Percentiles rank a stretch among this genome's conserved stretches.
Evolutionary conservation across 163 green algal species (phyloP).

Genomic region (Scenedesmus sp.): DNA sequence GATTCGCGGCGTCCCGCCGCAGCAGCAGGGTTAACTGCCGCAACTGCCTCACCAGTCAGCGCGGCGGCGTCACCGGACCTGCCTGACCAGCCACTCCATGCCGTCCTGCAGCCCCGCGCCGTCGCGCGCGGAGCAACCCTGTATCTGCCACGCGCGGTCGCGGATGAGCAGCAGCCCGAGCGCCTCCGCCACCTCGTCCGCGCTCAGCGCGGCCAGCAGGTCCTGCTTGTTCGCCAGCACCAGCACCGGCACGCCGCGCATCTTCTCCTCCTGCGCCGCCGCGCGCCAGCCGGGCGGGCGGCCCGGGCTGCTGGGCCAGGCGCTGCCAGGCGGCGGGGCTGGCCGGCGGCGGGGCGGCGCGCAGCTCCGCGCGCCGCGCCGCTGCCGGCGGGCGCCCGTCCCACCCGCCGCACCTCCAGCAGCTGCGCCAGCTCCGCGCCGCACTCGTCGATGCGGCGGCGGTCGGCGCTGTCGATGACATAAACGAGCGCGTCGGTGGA

Average conservation of each 20-base stretch:
- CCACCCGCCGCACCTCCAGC: constrained; percentile 61
- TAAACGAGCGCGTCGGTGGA: constrained; percentile 78
- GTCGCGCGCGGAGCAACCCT: constrained; percentile 72
- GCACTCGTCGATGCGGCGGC: constrained; percentile 72
- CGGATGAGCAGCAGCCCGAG: constrained; percentile 71
- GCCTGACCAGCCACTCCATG: constrained; percentile 81
- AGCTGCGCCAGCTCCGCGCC: constrained; percentile 73
- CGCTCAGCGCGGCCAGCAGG: constrained; percentile 64
- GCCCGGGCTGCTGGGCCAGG: too few species aligned
- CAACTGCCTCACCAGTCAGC: neutral
- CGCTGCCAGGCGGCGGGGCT: too few species aligned
- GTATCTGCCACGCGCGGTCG: constrained; percentile 83
- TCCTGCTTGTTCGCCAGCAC: constrained; percentile 92
- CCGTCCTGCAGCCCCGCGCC: constrained; percentile 71
- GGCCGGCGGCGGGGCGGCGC: too few species aligned
- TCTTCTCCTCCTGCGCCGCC: constrained; percentile 71
- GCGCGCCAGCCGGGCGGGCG: neutral
- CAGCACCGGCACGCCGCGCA: constrained; percentile 70
- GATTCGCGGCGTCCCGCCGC: neutral
- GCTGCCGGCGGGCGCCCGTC: constrained; percentile 31
- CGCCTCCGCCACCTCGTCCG: constrained; percentile 70
- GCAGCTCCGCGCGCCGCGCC: neutral
- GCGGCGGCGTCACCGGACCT: constrained; percentile 44
- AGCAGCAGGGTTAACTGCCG: neutral
- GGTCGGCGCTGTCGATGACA: constrained; percentile 79